Conservation (phyloP, 1,284 basidiomycete species). For the Rhodofomes roseus region DNA sequence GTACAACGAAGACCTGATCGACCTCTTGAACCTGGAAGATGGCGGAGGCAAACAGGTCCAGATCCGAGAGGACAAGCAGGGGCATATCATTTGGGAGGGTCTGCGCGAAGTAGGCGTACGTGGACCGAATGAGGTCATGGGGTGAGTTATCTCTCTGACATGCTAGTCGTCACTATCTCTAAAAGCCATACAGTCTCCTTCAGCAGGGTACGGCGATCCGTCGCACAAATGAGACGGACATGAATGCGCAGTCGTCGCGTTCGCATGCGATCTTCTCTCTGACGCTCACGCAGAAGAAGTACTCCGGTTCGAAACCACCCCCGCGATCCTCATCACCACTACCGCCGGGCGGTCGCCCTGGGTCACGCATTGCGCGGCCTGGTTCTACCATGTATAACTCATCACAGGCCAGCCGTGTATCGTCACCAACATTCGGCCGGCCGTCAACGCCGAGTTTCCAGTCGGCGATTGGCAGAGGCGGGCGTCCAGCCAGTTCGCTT, state of each 20-base stretch:
- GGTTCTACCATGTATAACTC: slow-evolving; percentile 58
- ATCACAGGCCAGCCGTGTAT: slow-evolving; percentile 46
- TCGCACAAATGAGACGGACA: slow-evolving; percentile 95
- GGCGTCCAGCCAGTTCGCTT: slow-evolving; percentile 75
- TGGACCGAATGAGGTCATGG: slow-evolving; percentile 88
- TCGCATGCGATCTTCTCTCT: slow-evolving; percentile 99
- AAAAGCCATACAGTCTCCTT: slow-evolving; percentile 51
- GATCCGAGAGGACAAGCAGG: slow-evolving; percentile 95
- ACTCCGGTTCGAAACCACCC: slow-evolving; percentile 58
- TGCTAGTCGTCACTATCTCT: neutral
- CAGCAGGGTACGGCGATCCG: slow-evolving; percentile 87
- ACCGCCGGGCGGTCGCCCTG: slow-evolving; percentile 66
- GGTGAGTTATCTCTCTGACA: slow-evolving; percentile 44
- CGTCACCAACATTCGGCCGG: slow-evolving; percentile 71
- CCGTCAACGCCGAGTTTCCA: slow-evolving; percentile 75
- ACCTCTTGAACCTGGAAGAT: slow-evolving; percentile 76
- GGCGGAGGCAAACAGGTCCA: slow-evolving; percentile 75
- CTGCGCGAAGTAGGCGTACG: slow-evolving; percentile 87
- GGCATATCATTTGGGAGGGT: slow-evolving; percentile 96
- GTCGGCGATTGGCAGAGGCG: slow-evolving; percentile 65
- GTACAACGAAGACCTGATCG: slow-evolving; percentile 97
- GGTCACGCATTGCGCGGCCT: slow-evolving; percentile 73
- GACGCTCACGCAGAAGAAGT: slow-evolving; percentile 87
- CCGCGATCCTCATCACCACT: slow-evolving; percentile 74
- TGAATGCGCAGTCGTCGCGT: slow-evolving; percentile 97